Evolutionary conservation across 1,284 basidiomycete species (phyloP), one percentile per base, ranked within the genome.

Genomic region (Trichosporon sp.): DNA sequence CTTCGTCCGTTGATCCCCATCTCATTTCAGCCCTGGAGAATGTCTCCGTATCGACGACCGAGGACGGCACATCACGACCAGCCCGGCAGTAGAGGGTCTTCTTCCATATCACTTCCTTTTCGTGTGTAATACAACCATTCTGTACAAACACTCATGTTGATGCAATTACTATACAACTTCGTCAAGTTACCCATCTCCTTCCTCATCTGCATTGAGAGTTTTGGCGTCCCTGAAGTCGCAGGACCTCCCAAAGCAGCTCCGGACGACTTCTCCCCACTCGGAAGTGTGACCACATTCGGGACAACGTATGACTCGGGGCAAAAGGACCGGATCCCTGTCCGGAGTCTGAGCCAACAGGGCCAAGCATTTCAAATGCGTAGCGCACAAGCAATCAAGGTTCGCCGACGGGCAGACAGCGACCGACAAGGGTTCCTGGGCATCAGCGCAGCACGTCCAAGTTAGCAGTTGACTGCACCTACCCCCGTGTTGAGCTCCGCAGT

Each of bases 211-310:
- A n/a, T n/a, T n/a, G n/a, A n/a, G n/a, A n/a, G n/a, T n/a, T n/a
- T n/a, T n/a, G n/a, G n/a, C 5, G 8, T 9, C n/a, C 4, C 14
- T n/a, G 7, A 4, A 4, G 3, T 25, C 11, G 25, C 46, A 23
- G 10, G 29, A 27, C 25, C 49, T 11, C 16, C 83, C 74, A 21
- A 87, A 90, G 66, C 84, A 86, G 0, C 86, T 88, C 11, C 87
- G 83, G n/a, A 92, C 81, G 27, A 91, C 74, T 68, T 91, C 87
- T 8, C 88, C 88, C 90, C 89, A 92, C 1, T 88, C 81, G 0
- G 84, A 80, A 84, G 83, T 33, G 86, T 83, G 0, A 89, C 89
- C 58, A 25, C 58, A 59, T 31, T 59, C 37, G 27, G 34, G n/a
- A 16, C 58, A 59, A 10, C 25, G 49, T n/a, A 31, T 13, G 19